Conservation (phyloP, 257 asterid genomes). For the Penstemon barbatus region DNA sequence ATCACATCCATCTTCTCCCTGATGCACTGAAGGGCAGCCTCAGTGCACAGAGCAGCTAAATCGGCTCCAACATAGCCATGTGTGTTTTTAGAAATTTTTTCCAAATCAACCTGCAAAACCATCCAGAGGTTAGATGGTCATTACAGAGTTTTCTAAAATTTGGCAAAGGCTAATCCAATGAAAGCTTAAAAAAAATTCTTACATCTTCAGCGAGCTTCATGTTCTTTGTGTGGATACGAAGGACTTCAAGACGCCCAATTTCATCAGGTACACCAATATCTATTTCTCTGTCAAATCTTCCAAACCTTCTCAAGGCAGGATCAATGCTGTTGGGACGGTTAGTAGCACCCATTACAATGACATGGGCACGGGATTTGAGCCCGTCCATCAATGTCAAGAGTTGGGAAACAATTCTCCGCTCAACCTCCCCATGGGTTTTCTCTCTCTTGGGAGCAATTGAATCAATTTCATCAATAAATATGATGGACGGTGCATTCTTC, state of each 20-base stretch:
- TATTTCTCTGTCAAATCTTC: constrained; percentile 89
- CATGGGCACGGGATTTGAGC: constrained; percentile 82
- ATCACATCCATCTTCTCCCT: constrained; percentile 98
- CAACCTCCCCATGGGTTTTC: constrained; percentile 89
- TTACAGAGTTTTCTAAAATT: background rate
- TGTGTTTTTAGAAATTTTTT: constrained; percentile 73
- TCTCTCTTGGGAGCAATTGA: constrained; percentile 96
- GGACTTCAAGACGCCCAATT: constrained; percentile 95
- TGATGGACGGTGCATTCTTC: constrained; percentile 34
- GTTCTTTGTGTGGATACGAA: constrained; percentile 88
- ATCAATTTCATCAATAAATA: constrained; percentile 43
- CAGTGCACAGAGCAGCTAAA: constrained; percentile 31
- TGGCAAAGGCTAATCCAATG: background rate
- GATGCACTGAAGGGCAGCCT: constrained; percentile 93
- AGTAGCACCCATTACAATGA: constrained; percentile 89
- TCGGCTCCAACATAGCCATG: constrained; percentile 96
- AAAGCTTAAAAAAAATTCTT: background rate
- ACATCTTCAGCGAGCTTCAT: constrained; percentile 93
- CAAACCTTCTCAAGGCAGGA: constrained; percentile 90
- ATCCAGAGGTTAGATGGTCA: background rate
- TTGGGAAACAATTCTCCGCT: constrained; percentile 93
- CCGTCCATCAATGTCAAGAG: constrained; percentile 96
- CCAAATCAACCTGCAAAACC: constrained; percentile 77
- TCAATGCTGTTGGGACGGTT: constrained; percentile 93
- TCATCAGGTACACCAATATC: constrained; percentile 96